Percentiles rank a stretch among this genome's conserved stretches.
Evolutionary conservation across 768 basidiomycete genomes (phyloP).

Genomic region (Auriscalpium microsporum): DNA sequence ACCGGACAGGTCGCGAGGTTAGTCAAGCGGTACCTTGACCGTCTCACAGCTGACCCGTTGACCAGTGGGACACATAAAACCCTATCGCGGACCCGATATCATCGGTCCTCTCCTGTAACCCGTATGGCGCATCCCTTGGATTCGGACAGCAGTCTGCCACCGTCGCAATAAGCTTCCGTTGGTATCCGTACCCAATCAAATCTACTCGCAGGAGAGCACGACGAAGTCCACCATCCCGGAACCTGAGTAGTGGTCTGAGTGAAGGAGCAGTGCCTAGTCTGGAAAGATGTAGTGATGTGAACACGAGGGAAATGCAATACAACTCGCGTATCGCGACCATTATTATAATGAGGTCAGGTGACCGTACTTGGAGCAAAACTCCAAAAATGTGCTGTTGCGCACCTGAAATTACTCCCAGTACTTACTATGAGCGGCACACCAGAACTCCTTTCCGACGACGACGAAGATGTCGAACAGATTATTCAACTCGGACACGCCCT

Average conservation of each 20-base stretch:
- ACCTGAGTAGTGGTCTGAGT: conserved; percentile 3
- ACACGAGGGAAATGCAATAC: too few species aligned
- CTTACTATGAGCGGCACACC: not conserved
- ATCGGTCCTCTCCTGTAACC: conserved; percentile 29
- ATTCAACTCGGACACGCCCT: conserved; percentile 46
- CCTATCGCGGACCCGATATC: conserved; percentile 31
- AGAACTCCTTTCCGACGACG: conserved; percentile 12
- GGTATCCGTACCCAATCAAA: not conserved
- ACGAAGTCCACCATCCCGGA: conserved; percentile 30
- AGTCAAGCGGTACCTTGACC: not conserved
- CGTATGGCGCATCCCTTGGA: conserved; percentile 25
- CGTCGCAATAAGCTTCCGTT: conserved; percentile 18
- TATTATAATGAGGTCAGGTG: too few species aligned
- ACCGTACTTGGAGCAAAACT: too few species aligned
- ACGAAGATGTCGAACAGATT: conserved; percentile 18
- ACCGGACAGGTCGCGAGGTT: conserved; percentile 27
- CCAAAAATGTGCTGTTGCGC: too few species aligned
- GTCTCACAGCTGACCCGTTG: too few species aligned
- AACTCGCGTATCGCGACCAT: too few species aligned
- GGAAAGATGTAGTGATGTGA: too few species aligned
- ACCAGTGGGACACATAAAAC: conserved; percentile 30
- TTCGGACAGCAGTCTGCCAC: conserved; percentile 28
- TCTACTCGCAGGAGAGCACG: conserved; percentile 21
- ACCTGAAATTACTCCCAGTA: too few species aligned
- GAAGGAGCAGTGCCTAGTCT: not conserved